These are phyloP conservation scores for Colletotrichum musicola DNA, from an alignment of 2,329 filamentous ascomycete genomes.

Conservation along the genomic window DNA sequence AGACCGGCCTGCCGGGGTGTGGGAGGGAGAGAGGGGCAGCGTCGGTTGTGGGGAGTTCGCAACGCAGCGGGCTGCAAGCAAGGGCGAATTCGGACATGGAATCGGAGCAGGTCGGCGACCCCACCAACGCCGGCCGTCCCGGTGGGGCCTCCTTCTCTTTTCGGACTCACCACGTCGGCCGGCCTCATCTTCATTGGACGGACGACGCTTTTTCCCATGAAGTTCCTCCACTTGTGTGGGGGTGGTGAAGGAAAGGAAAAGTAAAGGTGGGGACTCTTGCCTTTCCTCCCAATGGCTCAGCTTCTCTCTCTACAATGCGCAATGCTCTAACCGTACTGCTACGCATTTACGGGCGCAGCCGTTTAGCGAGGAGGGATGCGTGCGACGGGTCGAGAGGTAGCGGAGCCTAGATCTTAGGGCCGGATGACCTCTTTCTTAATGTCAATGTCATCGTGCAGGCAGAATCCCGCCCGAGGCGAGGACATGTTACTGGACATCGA, in stretches of 20 bases:
- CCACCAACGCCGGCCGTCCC: conserved; percentile 24
- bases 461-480: not conserved
- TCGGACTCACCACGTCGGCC: conserved; percentile 6
- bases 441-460: not conserved
- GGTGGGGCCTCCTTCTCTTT: conserved; percentile 4
- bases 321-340: no score
- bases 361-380: conserved; percentile 19
- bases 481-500: no score
- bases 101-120: conserved; percentile 35
- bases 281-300: not conserved
- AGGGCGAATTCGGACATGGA: conserved; percentile 33
- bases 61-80: conserved; percentile 22
- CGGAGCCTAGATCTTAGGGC: conserved; percentile 34
- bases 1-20: not conserved
- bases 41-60: not conserved
- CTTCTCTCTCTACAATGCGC: no score
- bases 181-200: conserved; percentile 17
- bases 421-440: conserved; percentile 5
- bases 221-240: conserved; percentile 22
- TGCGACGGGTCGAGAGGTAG: not conserved
- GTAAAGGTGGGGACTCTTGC: not conserved
- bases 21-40: conserved; percentile 4
- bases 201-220: not conserved
- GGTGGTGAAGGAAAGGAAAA: not conserved
- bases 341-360: conserved; percentile 10